A percentile compares a stretch with the other conserved stretches of the same genome.
These are phyloP conservation scores for Noccaea caerulescens DNA, from an alignment of 345 rosid species.

Conservation along the genomic window DNA sequence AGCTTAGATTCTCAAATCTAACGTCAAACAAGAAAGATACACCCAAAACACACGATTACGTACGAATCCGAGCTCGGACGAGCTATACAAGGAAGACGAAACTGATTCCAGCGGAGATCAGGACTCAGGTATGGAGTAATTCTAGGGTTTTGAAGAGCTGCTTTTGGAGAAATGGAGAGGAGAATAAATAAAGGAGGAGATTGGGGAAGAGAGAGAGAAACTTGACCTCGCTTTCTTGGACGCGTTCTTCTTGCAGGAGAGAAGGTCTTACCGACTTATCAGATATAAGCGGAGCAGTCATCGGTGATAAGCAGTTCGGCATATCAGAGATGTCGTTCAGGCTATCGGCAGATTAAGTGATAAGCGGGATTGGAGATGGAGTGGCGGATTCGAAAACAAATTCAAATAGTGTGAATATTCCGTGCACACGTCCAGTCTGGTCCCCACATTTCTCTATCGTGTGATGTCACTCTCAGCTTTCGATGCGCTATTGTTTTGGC, in stretches of 20 bases:
- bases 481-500: constrained; percentile 16
- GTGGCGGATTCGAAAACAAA: constrained; percentile 43
- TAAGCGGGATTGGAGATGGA: constrained; percentile 14
- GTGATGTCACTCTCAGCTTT: constrained; percentile 33
- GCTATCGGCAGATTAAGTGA: constrained; percentile 12
- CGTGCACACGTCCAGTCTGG: constrained; percentile 43
- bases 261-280: constrained; percentile 59
- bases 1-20: constrained; percentile 20
- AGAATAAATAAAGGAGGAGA: constrained; percentile 46
- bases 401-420: constrained; percentile 44
- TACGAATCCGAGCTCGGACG: constrained; percentile 41
- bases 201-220: constrained; percentile 35
- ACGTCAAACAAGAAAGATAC: neutral
- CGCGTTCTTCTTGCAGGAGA: constrained; percentile 62
- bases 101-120: neutral
- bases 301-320: rapidly evolving
- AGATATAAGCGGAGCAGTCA: constrained; percentile 39
- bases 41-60: constrained; percentile 4
- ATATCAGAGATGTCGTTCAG: rapidly evolving
- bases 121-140: constrained; percentile 57
- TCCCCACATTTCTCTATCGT: constrained; percentile 40
- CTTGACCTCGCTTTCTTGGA: constrained; percentile 87
- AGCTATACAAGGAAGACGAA: constrained; percentile 6
- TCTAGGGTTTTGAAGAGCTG: constrained; percentile 87
- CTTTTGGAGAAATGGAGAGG: constrained; percentile 45